Evolutionary conservation across 2,329 filamentous ascomycete genomes (phyloP).

Genomic region (Plenodomus biglobosus): DNA sequence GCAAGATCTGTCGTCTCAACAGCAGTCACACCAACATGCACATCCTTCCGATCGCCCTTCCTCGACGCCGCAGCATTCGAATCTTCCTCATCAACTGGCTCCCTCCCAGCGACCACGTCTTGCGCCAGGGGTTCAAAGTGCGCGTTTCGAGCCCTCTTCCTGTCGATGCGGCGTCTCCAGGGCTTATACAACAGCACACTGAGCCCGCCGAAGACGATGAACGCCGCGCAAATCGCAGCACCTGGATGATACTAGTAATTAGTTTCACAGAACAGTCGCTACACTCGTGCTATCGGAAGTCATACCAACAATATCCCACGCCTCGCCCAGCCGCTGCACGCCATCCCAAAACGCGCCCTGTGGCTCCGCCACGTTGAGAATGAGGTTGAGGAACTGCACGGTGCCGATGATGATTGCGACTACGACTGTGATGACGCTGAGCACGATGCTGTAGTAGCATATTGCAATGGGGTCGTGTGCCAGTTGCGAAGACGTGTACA

Average conservation of each 20-base stretch:
- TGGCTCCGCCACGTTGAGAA: conserved; percentile 73
- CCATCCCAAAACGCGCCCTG: conserved; percentile 87
- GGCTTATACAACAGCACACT: conserved; percentile 76
- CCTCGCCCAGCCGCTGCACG: conserved; percentile 58
- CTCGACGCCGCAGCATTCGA: background rate
- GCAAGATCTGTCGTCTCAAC: background rate
- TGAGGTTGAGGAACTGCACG: conserved; percentile 78
- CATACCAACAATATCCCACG: conserved; percentile 43
- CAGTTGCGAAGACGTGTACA: conserved; percentile 81
- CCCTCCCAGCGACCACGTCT: background rate
- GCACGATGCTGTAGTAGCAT: conserved; percentile 87
- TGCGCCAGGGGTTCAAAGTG: conserved; percentile 34
- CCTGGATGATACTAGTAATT: no score
- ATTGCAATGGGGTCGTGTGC: conserved; percentile 84
- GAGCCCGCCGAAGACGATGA: conserved; percentile 72
- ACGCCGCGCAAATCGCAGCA: conserved; percentile 81
- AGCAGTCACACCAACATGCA: background rate
- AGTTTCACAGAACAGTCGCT: no score
- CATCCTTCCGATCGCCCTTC: background rate
- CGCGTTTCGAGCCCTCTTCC: conserved; percentile 28
- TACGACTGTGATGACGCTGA: conserved; percentile 79
- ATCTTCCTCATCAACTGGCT: conserved; percentile 12
- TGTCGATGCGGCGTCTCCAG: conserved; percentile 68
- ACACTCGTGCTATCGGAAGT: no score
- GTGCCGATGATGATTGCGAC: conserved; percentile 84